Evolutionary conservation across 139 green algal genomes (phyloP), one percentile per base, ranked within the genome.

Genomic region (Chlorella sp.): DNA sequence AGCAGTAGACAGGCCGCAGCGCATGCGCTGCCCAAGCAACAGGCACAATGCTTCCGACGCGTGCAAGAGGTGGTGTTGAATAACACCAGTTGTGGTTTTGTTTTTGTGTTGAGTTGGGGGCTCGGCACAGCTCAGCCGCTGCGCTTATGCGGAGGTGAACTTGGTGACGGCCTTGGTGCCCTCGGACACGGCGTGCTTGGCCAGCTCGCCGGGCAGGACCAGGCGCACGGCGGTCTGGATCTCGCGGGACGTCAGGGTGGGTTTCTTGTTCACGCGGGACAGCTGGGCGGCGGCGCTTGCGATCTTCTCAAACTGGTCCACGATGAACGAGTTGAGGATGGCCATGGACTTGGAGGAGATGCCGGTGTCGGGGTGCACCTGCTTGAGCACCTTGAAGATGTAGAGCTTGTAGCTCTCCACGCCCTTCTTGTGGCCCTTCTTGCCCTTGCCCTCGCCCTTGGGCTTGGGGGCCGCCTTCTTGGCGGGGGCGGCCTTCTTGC

Each of bases 81-180:
- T 54, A 54, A 54, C 46, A 54, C 46, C 46, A 54, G 46, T n/a
- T n/a, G n/a, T n/a, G n/a, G n/a, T n/a, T 54, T 54, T 54, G 46
- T 7, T 54, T 54, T 54, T 54, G 46, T 54, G 7, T 7, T 54
- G 7, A 11, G 7, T 7, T 54, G 46, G 11, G 46, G 46, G 8
- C 46, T 54, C 46, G 11, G 46, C 8, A 7, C 46, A 54, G 8
- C 7, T 11, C 11, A 7, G 8, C 7, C 46, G 46, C 46, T 54
- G 46, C 46, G 11, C 11, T 54, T 54, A 54, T 7, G 46, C 46
- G 46, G 46, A 54, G 46, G 46, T 54, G 46, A 54, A 54, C 46
- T 54, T 97, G 86, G 94, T 97, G 20, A 97, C 94, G 51, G 94
- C 93, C 93, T 97, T 97, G 92, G 94, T 97, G 85, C 94, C 94